Percentiles rank a stretch among this genome's conserved stretches.
phyloP scores from a whole-genome alignment of 768 basidiomycete species.

The Kwoniella botswanensis region DNA sequence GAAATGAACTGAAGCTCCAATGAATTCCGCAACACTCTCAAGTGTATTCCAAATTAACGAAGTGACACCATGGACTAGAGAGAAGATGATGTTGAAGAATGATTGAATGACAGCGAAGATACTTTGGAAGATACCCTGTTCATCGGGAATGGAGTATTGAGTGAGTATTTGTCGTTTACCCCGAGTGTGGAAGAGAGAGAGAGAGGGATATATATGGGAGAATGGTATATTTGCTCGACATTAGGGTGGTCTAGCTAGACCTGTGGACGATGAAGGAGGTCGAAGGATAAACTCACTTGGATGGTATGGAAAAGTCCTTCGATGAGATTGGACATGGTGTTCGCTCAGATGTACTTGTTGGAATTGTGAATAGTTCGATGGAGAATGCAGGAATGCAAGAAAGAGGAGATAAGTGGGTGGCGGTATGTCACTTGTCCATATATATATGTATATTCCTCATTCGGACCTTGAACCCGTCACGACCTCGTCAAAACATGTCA shows the following conservation, averaged over 20 bases:
- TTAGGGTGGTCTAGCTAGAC: neutral
- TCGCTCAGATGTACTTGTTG: neutral
- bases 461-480: neutral
- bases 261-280: neutral
- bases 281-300: conserved; percentile 30
- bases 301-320: conserved; percentile 39
- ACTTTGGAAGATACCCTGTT: conserved; percentile 43
- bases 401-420: neutral
- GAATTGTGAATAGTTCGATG: too few species aligned
- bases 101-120: conserved; percentile 43
- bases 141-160: neutral
- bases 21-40: conserved; percentile 36
- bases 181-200: too few species aligned
- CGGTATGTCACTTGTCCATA: neutral
- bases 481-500: neutral
- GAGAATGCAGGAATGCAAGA: neutral
- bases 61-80: conserved; percentile 35
- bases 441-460: neutral
- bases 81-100: conserved; percentile 40
- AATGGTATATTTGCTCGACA: too few species aligned
- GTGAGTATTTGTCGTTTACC: too few species aligned
- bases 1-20: conserved; percentile 44
- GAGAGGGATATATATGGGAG: too few species aligned
- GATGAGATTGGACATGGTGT: conserved; percentile 43
- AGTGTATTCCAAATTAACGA: conserved; percentile 34